Evolutionary conservation across 371 early-diverging fungal genomes (phyloP).

Genomic region (Modicella reniformis): DNA sequence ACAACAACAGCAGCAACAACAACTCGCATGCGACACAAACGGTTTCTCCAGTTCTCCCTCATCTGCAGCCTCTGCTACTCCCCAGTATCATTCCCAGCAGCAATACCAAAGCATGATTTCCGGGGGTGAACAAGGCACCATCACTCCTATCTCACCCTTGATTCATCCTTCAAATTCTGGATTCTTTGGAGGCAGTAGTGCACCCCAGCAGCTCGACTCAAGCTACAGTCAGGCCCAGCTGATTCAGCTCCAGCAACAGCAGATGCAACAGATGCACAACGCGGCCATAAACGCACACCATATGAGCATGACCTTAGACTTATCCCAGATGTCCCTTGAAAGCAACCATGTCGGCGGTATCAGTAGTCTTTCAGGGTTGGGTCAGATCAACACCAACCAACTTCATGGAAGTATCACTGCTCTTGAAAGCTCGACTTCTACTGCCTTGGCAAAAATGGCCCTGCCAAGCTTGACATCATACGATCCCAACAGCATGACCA

Average conservation of each 20-base stretch:
- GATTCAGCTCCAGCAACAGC: conserved; percentile 33
- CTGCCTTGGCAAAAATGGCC: conserved; percentile 41
- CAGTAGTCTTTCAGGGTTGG: conserved; percentile 21
- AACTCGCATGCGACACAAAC: conserved; percentile 22
- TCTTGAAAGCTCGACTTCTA: conserved; percentile 37
- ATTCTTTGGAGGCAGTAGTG: conserved; percentile 21
- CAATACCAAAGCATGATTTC: conserved; percentile 31
- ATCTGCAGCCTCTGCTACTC: conserved; percentile 10
- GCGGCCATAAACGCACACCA: conserved; percentile 39
- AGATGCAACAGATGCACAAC: conserved; percentile 32
- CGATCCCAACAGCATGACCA: conserved; percentile 17
- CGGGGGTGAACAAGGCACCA: conserved; percentile 31
- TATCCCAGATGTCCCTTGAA: conserved; percentile 36
- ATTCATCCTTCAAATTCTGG: conserved; percentile 34
- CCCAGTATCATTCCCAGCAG: conserved; percentile 29
- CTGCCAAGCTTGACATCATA: conserved; percentile 15
- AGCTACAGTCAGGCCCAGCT: conserved; percentile 8
- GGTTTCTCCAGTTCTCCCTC: conserved; percentile 13
- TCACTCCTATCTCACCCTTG: conserved; percentile 45
- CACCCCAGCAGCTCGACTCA: conserved; percentile 11
- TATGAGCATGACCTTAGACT: conserved; percentile 32
- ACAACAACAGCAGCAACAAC: conserved; percentile 18
- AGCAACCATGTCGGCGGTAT: conserved; percentile 21
- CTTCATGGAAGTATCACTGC: conserved; percentile 20
- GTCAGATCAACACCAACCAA: conserved; percentile 17